Conservation (phyloP, 1,139 yeast genomes). For the Saccharomycopsis crataegensis region DNA sequence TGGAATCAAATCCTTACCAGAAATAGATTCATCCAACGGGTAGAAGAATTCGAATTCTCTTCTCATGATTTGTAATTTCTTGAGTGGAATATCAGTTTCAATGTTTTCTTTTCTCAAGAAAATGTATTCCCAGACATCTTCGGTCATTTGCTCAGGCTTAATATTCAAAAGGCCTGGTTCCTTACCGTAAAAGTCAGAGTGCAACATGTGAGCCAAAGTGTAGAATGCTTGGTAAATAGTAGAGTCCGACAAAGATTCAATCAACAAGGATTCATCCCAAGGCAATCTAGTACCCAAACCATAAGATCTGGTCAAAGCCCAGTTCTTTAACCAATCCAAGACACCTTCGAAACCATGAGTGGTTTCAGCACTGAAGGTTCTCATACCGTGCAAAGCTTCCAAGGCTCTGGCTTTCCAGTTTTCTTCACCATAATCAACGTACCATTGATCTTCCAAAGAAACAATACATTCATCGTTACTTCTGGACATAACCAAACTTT, state of each 20-base stretch:
- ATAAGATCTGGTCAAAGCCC: conserved; percentile 97
- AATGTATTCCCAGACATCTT: conserved; percentile 87
- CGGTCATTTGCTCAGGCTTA: conserved; percentile 80
- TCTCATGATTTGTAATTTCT: conserved; percentile 66
- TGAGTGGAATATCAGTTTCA: conserved; percentile 54
- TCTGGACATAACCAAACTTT: conserved; percentile 80
- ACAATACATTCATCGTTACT: conserved; percentile 97
- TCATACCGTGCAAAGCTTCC: conserved; percentile 71
- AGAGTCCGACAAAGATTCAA: conserved; percentile 94
- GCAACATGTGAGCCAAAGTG: conserved; percentile 83
- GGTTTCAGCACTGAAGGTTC: conserved; percentile 77
- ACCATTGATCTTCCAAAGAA: conserved; percentile 98
- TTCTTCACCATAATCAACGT: conserved; percentile 94
- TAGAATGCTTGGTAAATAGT: conserved; percentile 95
- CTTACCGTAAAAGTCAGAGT: conserved; percentile 79
- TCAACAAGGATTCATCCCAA: conserved; percentile 92
- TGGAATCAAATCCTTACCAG: conserved; percentile 97
- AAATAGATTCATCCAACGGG: conserved; percentile 83
- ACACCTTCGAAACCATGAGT: conserved; percentile 92
- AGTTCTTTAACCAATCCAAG: conserved; percentile 92
- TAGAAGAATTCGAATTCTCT: conserved; percentile 94
- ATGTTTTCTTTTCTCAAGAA: conserved; percentile 66
- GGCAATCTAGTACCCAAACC: conserved; percentile 96
- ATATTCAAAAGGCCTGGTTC: conserved; percentile 67
- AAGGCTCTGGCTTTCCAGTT: conserved; percentile 81